phyloP scores from a whole-genome alignment of 2,329 filamentous ascomycete genomes.

The Mycosphaerella sp. region DNA sequence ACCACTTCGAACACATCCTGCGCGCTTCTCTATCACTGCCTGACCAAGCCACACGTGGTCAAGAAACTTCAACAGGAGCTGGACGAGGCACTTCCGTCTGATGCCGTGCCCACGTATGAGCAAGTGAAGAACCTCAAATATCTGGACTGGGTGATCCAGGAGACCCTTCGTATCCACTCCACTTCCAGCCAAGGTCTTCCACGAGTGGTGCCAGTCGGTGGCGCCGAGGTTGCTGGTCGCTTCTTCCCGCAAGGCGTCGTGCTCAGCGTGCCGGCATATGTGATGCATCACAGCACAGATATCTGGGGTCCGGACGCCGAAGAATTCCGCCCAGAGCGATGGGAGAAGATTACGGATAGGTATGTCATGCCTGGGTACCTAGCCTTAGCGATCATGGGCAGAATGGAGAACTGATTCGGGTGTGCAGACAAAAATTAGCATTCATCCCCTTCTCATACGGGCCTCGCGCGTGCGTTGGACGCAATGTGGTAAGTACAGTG shows the following conservation, averaged over 20 bases:
- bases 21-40: constrained; percentile 71
- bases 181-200: constrained; percentile 83
- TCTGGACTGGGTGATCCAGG: constrained; percentile 68
- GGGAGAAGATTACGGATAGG: constrained; percentile 37
- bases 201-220: constrained; percentile 62
- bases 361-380: constrained; percentile 9
- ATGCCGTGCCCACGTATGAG: constrained; percentile 62
- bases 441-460: constrained; percentile 42
- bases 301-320: constrained; percentile 40
- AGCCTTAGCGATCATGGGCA: neutral
- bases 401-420: constrained; percentile 7
- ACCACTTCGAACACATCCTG: constrained; percentile 77
- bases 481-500: constrained; percentile 33
- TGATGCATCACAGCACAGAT: constrained; percentile 38
- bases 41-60: constrained; percentile 63
- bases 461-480: constrained; percentile 40
- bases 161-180: constrained; percentile 79
- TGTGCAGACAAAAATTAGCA: constrained; percentile 32
- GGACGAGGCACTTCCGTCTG: constrained; percentile 59
- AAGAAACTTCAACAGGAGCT: constrained; percentile 68
- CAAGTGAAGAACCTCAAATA: constrained; percentile 71
- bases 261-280: constrained; percentile 38
- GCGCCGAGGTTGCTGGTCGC: constrained; percentile 59
- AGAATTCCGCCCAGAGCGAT: constrained; percentile 37
- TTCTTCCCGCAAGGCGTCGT: constrained; percentile 55